A percentile compares a stretch with the other conserved stretches of the same genome.
These are phyloP conservation scores for Penicillium sp. DNA, from an alignment of 2,329 filamentous ascomycete genomes.

Conservation along the genomic window DNA sequence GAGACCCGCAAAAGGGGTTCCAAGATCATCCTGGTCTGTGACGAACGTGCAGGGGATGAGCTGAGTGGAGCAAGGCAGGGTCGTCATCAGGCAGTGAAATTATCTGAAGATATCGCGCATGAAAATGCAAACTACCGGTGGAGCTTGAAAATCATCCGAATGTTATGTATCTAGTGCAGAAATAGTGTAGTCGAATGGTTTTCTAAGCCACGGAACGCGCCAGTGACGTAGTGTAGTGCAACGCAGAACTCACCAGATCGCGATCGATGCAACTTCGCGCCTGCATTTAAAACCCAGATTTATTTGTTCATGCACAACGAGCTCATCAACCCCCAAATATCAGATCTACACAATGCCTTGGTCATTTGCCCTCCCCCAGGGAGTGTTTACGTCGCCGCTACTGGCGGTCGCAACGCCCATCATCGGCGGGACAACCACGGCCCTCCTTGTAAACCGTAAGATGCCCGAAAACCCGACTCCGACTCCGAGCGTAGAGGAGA, in stretches of 20 bases:
- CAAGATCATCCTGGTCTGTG: neutral
- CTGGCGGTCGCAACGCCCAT: conserved; percentile 32
- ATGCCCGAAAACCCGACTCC: neutral
- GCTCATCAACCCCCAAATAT: neutral
- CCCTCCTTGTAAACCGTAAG: conserved; percentile 34
- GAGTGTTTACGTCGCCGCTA: conserved; percentile 31
- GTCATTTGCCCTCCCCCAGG: conserved; percentile 31
- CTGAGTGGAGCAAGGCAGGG: neutral
- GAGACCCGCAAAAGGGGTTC: neutral
- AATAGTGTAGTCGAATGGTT: neutral
- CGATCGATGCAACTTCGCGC: conserved; percentile 1
- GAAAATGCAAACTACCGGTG: too few relatives aligned
- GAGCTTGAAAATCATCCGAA: too few relatives aligned
- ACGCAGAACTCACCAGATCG: neutral
- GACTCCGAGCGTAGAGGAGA: neutral
- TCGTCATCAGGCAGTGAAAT: neutral
- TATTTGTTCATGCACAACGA: neutral
- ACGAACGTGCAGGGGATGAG: neutral
- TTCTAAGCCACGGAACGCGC: neutral
- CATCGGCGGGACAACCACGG: conserved; percentile 24
- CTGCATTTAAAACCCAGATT: neutral
- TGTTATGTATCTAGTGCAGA: neutral
- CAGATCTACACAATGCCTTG: conserved; percentile 23
- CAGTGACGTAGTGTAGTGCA: conserved; percentile 3
- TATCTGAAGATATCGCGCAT: neutral